phyloP scores from a whole-genome alignment of 2,329 filamentous ascomycete species.

The Fusarium begoniae region DNA sequence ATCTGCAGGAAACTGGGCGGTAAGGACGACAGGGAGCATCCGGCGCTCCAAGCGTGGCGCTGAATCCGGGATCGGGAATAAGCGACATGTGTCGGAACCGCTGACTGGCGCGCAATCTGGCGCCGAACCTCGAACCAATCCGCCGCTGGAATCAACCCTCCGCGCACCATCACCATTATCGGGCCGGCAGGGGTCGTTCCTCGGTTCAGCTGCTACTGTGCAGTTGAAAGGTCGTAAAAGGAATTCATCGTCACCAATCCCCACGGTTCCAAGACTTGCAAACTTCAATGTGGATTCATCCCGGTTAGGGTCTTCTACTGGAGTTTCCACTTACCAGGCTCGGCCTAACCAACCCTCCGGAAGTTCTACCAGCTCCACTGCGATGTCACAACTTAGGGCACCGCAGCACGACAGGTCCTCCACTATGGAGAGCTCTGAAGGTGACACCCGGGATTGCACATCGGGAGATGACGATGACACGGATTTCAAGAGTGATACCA shows the following conservation, averaged over 20 bases:
- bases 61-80: constrained; percentile 53
- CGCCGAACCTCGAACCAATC: constrained; percentile 43
- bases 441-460: constrained; percentile 69
- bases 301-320: constrained; percentile 55
- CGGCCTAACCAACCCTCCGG: constrained; percentile 56
- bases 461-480: constrained; percentile 80
- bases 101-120: constrained; percentile 46
- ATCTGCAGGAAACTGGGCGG: constrained; percentile 65
- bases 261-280: constrained; percentile 62
- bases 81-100: constrained; percentile 65
- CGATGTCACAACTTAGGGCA: constrained; percentile 51
- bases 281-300: constrained; percentile 65
- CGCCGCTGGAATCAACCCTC: constrained; percentile 37
- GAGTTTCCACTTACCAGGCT: constrained; percentile 49
- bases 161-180: constrained; percentile 35
- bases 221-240: constrained; percentile 49
- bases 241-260: constrained; percentile 64
- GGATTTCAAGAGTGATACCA: constrained; percentile 80
- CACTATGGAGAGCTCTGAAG: constrained; percentile 75
- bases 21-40: constrained; percentile 61
- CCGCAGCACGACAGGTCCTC: constrained; percentile 55
- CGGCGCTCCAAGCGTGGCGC: constrained; percentile 63
- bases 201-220: constrained; percentile 40
- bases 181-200: constrained; percentile 35
- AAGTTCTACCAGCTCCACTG: constrained; percentile 54